phyloP scores from a whole-genome alignment of 129 eudicot genomes.

The Cynara cardunculus region DNA sequence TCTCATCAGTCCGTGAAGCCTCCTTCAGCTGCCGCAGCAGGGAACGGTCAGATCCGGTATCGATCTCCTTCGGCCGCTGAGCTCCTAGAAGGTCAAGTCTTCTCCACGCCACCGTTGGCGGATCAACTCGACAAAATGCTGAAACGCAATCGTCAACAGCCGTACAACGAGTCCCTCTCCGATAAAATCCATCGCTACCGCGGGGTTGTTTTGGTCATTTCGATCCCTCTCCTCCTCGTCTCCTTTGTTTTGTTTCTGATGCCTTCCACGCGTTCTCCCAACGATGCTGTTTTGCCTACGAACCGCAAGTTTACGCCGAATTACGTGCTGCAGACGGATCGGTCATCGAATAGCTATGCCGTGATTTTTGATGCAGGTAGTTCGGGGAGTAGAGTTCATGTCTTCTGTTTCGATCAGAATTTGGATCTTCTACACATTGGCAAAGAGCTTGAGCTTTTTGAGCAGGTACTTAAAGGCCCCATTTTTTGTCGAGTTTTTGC shows the following conservation, averaged over 20 bases:
- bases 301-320: constrained; percentile 54
- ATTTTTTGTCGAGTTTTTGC: background rate
- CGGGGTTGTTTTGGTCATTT: constrained; percentile 46
- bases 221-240: constrained; percentile 62
- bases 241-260: constrained; percentile 59
- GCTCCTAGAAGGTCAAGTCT: constrained; percentile 51
- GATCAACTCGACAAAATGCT: constrained; percentile 56
- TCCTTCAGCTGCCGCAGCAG: constrained; percentile 43
- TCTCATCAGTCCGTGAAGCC: constrained; percentile 58
- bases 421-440: constrained; percentile 94
- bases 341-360: constrained; percentile 46
- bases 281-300: constrained; percentile 19
- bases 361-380: constrained; percentile 96
- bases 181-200: constrained; percentile 58
- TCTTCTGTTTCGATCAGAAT: constrained; percentile 68
- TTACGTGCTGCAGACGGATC: constrained; percentile 10
- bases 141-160: constrained; percentile 49
- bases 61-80: constrained; percentile 93
- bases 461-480: constrained; percentile 43
- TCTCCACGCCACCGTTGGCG: constrained; percentile 26
- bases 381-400: constrained; percentile 93
- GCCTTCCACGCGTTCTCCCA: constrained; percentile 46
- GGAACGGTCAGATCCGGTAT: constrained; percentile 88
- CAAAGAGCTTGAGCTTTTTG: constrained; percentile 78
- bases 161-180: constrained; percentile 37